Evolutionary conservation across 2,329 filamentous ascomycete species (phyloP), one percentile per base, ranked within the genome.

Genomic region (Polychaeton citri): DNA sequence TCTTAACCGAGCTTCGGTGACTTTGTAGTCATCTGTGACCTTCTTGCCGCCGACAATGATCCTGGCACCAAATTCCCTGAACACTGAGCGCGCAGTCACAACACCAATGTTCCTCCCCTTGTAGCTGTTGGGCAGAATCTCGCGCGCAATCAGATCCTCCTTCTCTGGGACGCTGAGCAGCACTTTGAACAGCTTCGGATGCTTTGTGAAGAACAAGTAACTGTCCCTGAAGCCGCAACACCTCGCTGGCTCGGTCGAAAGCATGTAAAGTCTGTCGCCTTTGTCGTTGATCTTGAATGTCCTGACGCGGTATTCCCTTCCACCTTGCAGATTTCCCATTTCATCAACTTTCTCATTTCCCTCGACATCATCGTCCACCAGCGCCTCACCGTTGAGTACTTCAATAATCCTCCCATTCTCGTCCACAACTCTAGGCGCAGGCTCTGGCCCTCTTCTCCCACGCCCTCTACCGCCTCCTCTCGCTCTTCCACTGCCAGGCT

Each of bases 111-210:
- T 85, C 36, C 90, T 83, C 41, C 90, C 90, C 61, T 96, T 98
- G 75, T 98, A 98, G 19, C 86, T 94, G 65, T 95, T 90, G 2
- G 90, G 90, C 44, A 98, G 94, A 53, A 98, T 81, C 5, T 92
- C 82, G 41, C 90, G 78, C 48, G 92, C 85, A 53, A 98, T 98
- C 65, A 98, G 74, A 60, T 96, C 87, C 41, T 81, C 78, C 66
- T 98, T 98, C 61, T 93, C 88, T n/a, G 90, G 81, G 46, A 98
- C 90, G 50, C 87, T 86, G 38, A 96, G 84, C 51, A 98, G 94
- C 52, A 98, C 94, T 66, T 98, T 98, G 72, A 86, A 90, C 10
- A 98, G 79, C 52, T 86, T 79, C 56, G 83, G 82, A 62, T 98
- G 90, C 63, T 96, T 98, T 44, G 90, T 92, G 68, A 98, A 98